Base-by-base conservation (phyloP, 2,329 filamentous ascomycete genomes). In the Penicillium sp. region DNA sequence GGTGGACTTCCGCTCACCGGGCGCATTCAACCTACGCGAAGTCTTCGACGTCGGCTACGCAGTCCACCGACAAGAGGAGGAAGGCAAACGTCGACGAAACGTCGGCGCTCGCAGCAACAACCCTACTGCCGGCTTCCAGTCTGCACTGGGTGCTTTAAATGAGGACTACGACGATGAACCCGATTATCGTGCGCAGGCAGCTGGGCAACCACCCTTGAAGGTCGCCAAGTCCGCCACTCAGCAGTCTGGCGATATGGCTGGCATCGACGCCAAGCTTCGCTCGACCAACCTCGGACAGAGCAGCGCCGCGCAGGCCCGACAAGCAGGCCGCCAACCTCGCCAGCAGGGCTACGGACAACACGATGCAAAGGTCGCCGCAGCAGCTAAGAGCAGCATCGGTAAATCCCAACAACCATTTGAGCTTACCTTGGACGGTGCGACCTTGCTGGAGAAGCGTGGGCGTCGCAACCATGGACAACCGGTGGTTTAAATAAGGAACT, bases 1-100 rank as follows among this genome's bases (percentile, higher is more conserved):
- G 15, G 84, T 86, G 73, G 93, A 98, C 69, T 98, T 97, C 83
- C 83, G 93, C 50, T 97, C 91, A 0, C 93, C 93, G 0, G 93
- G 91, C 44, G 91, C 89, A 2, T 86, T 98, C 71, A 97, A 97
- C 67, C 77, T 98, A 10, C 89, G 93, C 52, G 93, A 98, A 71
- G 91, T 97, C 2, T 98, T 98, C 59, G 93, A 98, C 64, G 92
- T 98, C 42, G 87, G 89, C n/a, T 98, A 98, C 64, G 92, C 93
- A 7, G 93, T 98, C 7, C 93, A 97, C 68, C 80, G 93, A 41
- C 90, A 97, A 70, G 93, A 97, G 71, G 93, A 98, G 68, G 93
- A 97, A 71, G 86, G 83, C 62, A 97, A 96, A 75, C 84, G 90
- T 46, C 83, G 89, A 56, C 95, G 95, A 71, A 88, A 95, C 65